These are phyloP conservation scores for Dimocarpus longan DNA, from an alignment of 345 rosid species.

Conservation along the genomic window DNA sequence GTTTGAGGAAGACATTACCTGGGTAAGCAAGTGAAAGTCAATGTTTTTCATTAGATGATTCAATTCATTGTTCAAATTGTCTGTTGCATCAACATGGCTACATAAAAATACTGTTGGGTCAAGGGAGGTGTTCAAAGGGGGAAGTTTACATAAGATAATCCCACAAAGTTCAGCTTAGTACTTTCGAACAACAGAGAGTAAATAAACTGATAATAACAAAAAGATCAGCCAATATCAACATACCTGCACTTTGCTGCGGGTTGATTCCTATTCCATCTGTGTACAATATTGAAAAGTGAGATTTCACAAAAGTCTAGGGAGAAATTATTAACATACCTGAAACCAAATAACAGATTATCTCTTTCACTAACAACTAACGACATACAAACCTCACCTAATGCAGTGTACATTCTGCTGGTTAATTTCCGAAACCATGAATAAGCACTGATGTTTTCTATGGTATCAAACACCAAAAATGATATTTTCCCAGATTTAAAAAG, in stretches of 20 bases:
- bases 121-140: not conserved
- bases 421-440: not conserved
- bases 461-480: not conserved
- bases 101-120: not conserved
- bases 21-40: slow-evolving; percentile 20
- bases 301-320: not conserved
- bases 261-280: slow-evolving; percentile 98
- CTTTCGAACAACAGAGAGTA: not conserved
- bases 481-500: not conserved
- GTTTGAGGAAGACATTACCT: slow-evolving; percentile 98
- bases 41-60: not conserved
- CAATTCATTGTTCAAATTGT: not conserved
- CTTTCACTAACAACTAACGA: not conserved
- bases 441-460: not conserved
- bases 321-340: not conserved
- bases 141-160: slow-evolving; percentile 3
- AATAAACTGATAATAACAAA: not conserved
- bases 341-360: not conserved
- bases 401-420: not conserved
- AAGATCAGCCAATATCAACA: not conserved
- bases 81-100: not conserved
- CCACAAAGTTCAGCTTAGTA: not conserved
- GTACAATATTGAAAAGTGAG: slow-evolving; percentile 21
- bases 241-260: slow-evolving; percentile 99
- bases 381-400: not conserved